phyloP scores from a whole-genome alignment of 108 stramenopile species.

The Chaetoceros tenuissimus region DNA sequence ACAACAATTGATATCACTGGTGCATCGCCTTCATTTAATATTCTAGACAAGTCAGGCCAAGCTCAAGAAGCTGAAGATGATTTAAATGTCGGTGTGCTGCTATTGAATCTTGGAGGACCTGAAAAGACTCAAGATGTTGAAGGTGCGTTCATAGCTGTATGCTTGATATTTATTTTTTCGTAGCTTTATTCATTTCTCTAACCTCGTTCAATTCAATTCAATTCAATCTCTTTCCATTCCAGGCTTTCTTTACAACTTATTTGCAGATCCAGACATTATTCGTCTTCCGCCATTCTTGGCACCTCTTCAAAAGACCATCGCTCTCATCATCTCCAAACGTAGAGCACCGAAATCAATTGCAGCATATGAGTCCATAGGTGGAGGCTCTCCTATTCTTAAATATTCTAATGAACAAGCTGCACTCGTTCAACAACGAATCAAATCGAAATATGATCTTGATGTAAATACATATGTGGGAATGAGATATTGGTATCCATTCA shows the following conservation, averaged over 20 bases:
- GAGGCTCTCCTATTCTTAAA: slow-evolving; percentile 91
- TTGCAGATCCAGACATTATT: slow-evolving; percentile 98
- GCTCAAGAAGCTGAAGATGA: slow-evolving; percentile 13
- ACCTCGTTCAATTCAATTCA: not conserved
- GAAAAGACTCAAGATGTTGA: slow-evolving; percentile 88
- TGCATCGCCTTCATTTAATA: no score
- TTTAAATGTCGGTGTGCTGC: slow-evolving; percentile 78
- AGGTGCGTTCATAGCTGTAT: slow-evolving; percentile 30
- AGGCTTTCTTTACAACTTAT: slow-evolving; percentile 93
- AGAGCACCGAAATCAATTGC: slow-evolving; percentile 90
- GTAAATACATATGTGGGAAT: slow-evolving; percentile 95
- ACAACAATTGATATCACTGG: no score
- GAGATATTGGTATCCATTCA: slow-evolving; percentile 98
- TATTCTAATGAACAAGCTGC: slow-evolving; percentile 86
- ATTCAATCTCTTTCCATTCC: not conserved
- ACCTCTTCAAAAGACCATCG: slow-evolving; percentile 74
- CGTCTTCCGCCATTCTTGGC: slow-evolving; percentile 75
- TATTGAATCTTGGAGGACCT: slow-evolving; percentile 94
- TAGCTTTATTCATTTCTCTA: not conserved
- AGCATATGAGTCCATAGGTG: slow-evolving; percentile 94
- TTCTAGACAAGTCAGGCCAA: no score
- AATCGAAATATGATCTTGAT: slow-evolving; percentile 41
- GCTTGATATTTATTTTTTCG: not conserved
- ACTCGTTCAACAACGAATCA: slow-evolving; percentile 46
- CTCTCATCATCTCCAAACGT: slow-evolving; percentile 77